Evolutionary conservation across 208 protist genomes (phyloP).

Genomic region (Phytomonas francai): DNA sequence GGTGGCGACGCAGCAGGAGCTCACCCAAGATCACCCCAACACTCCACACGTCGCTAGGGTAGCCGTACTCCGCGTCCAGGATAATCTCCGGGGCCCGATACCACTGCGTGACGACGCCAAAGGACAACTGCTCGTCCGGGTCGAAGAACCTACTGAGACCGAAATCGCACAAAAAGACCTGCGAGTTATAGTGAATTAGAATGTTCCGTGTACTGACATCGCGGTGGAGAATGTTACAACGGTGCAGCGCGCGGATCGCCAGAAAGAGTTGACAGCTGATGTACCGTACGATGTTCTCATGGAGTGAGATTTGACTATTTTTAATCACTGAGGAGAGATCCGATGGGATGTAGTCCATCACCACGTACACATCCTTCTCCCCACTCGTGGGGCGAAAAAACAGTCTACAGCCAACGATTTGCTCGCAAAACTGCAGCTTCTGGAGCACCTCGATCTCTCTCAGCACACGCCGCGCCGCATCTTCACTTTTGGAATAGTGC

Average conservation of each 20-base stretch:
- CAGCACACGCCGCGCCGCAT: constrained; percentile 76
- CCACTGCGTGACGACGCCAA: constrained; percentile 90
- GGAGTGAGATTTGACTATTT: constrained; percentile 55
- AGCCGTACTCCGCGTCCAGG: constrained; percentile 80
- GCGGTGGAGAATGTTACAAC: constrained; percentile 74
- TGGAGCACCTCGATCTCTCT: constrained; percentile 84
- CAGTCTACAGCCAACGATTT: constrained; percentile 78
- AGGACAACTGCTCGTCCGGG: constrained; percentile 87
- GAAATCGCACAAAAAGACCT: constrained; percentile 89
- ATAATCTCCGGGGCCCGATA: constrained; percentile 91
- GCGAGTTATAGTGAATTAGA: constrained; percentile 80
- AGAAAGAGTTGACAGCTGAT: constrained; percentile 83
- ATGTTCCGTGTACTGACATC: constrained; percentile 88
- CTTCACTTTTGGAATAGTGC: constrained; percentile 76
- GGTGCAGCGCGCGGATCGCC: constrained; percentile 85
- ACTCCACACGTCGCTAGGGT: constrained; percentile 84
- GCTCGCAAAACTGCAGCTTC: constrained; percentile 81
- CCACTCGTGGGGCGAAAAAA: constrained; percentile 80
- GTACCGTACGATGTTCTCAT: constrained; percentile 80
- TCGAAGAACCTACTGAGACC: constrained; percentile 89
- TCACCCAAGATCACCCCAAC: constrained; percentile 90
- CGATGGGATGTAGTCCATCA: constrained; percentile 86
- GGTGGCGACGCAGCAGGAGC: constrained; percentile 82
- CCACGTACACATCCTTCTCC: constrained; percentile 91
- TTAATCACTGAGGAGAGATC: constrained; percentile 82